These are phyloP conservation scores for Aspergillus conjunctus DNA, from an alignment of 495 filamentous ascomycete species.

Conservation along the genomic window DNA sequence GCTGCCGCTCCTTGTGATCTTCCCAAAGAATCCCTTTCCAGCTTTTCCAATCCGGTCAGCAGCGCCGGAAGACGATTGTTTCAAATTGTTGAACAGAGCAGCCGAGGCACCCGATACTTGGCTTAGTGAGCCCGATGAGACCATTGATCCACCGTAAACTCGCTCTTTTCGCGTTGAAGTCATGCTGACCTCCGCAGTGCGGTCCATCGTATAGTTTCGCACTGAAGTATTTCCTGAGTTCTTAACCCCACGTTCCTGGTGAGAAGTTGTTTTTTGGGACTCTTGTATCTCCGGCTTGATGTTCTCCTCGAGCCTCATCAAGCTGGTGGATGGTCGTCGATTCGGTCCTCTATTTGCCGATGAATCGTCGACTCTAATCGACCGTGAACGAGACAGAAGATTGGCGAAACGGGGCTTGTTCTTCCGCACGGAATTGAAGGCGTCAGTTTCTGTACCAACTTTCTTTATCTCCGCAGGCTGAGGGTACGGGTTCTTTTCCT, in stretches of 20 bases:
- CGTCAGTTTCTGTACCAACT: conserved; percentile 35
- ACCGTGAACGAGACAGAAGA: conserved; percentile 67
- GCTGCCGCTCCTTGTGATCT: conserved; percentile 70
- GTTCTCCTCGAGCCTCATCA: conserved; percentile 46
- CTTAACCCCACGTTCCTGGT: conserved; percentile 61
- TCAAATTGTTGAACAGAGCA: conserved; percentile 71
- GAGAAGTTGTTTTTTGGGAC: conserved; percentile 59
- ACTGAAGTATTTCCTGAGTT: conserved; percentile 63
- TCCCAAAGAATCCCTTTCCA: conserved; percentile 76
- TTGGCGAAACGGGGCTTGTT: conserved; percentile 55
- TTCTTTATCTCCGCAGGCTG: conserved; percentile 34
- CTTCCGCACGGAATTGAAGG: conserved; percentile 37
- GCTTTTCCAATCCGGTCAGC: conserved; percentile 71
- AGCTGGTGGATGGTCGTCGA: conserved; percentile 48
- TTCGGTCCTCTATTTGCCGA: conserved; percentile 37
- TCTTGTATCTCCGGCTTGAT: conserved; percentile 31
- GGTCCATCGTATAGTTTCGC: conserved; percentile 66
- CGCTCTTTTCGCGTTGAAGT: conserved; percentile 47
- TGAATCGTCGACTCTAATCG: conserved; percentile 59
- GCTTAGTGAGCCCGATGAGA: conserved; percentile 60
- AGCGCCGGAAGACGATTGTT: conserved; percentile 69
- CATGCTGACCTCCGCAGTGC: conserved; percentile 41
- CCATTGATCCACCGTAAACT: conserved; percentile 51
- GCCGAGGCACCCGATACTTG: conserved; percentile 64
- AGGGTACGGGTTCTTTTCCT: conserved; percentile 30